A percentile compares a stretch with the other conserved stretches of the same genome.
Evolutionary conservation across 2,329 filamentous ascomycete species (phyloP).

Genomic region (Venturia nashicola): DNA sequence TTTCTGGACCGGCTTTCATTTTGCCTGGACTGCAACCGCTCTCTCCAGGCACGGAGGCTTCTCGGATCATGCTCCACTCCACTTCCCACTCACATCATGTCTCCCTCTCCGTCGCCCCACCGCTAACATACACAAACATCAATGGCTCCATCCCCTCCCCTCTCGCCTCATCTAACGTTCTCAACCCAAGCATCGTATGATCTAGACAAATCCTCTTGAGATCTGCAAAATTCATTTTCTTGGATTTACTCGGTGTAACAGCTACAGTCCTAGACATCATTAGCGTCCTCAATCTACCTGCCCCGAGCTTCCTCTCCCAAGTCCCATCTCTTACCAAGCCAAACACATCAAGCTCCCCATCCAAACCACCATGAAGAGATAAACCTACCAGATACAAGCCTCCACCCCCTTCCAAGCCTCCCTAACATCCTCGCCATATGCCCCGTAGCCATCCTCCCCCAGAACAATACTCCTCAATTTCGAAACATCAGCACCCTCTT

Average conservation of each 20-base stretch:
- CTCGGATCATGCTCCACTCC: too few relatives aligned
- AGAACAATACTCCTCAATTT: constrained; percentile 21
- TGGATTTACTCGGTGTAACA: constrained; percentile 27
- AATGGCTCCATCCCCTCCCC: constrained; percentile 21
- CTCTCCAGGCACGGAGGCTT: too few relatives aligned
- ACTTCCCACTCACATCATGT: too few relatives aligned
- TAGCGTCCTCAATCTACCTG: background rate
- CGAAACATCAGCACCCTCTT: constrained; percentile 9
- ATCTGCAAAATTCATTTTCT: constrained; percentile 21
- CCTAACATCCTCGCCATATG: constrained; percentile 21
- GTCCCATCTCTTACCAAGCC: constrained; percentile 8
- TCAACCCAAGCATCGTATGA: constrained; percentile 23
- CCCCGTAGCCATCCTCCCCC: constrained; percentile 18
- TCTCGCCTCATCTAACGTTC: constrained; percentile 20
- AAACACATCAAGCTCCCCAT: too few relatives aligned
- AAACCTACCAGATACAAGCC: constrained; percentile 26
- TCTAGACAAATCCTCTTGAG: constrained; percentile 30
- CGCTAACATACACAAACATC: constrained; percentile 40
- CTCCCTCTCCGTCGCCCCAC: constrained; percentile 30
- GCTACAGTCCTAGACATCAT: constrained; percentile 26
- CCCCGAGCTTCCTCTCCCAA: background rate
- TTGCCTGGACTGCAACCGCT: too few relatives aligned
- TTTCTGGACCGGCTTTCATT: too few relatives aligned
- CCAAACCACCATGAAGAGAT: background rate
- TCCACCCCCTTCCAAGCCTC: constrained; percentile 20